Conservation (phyloP, 139 green algal genomes). For the Chlorella vulgaris region DNA sequence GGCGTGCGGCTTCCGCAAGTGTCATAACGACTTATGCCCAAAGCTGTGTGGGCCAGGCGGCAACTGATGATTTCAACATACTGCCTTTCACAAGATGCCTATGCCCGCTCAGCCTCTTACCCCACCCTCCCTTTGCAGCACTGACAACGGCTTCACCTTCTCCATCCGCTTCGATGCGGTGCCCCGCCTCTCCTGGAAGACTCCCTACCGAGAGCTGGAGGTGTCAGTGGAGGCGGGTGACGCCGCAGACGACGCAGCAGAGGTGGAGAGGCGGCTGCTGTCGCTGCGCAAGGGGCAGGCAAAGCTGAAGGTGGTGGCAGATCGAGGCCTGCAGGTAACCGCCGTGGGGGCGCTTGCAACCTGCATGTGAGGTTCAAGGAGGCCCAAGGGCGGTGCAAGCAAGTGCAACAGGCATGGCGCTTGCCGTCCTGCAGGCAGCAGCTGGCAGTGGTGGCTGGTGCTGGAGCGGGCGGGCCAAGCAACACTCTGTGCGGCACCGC, state of each 20-base stretch:
- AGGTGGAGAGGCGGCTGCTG: constrained; percentile 62
- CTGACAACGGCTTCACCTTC: constrained; percentile 51
- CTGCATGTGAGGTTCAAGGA: background rate
- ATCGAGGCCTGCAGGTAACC: constrained; percentile 45
- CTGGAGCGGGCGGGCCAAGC: no score
- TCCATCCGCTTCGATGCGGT: constrained; percentile 43
- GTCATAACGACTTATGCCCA: no score
- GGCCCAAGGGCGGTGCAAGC: background rate
- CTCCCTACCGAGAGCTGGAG: constrained; percentile 63
- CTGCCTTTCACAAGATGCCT: no score
- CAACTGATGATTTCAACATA: no score
- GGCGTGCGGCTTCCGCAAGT: no score
- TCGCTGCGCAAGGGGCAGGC: constrained; percentile 66
- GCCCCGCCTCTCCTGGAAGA: constrained; percentile 62
- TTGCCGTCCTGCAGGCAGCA: background rate
- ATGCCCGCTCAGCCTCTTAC: background rate
- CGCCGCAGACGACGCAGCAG: constrained; percentile 50
- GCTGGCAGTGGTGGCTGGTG: background rate
- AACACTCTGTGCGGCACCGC: no score
- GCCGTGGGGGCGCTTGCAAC: background rate
- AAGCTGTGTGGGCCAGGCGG: no score
- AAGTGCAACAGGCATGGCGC: background rate
- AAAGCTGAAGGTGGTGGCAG: constrained; percentile 59
- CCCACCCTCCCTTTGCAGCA: constrained; percentile 12
- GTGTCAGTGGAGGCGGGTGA: constrained; percentile 48